phyloP scores from a whole-genome alignment of 1,284 basidiomycete species.

The Tausonia pullulans region DNA sequence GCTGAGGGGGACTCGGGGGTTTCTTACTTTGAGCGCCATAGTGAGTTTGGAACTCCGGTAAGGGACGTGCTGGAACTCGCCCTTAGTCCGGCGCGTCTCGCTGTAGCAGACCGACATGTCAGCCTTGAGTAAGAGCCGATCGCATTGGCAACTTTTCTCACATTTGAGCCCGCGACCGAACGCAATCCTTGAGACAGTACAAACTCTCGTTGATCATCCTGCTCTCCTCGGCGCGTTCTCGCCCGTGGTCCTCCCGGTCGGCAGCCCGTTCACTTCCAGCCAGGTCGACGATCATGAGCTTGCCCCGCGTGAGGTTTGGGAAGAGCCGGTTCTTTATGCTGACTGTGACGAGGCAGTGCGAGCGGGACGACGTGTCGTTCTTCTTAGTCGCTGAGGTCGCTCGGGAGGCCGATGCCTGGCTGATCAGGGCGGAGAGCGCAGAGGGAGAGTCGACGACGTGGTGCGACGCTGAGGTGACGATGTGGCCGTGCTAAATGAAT shows the following conservation, averaged over 20 bases:
- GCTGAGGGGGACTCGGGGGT: background rate
- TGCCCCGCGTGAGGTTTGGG: background rate
- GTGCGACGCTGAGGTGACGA: background rate
- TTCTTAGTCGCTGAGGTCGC: background rate
- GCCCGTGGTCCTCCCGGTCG: conserved; percentile 1
- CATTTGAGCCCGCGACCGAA: too few relatives aligned
- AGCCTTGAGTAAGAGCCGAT: too few relatives aligned
- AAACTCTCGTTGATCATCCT: conserved; percentile 2
- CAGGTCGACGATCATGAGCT: conserved; percentile 5
- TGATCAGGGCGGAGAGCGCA: conserved; percentile 30
- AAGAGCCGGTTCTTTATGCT: conserved; percentile 2
- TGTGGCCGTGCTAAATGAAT: background rate
- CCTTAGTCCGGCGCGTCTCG: background rate
- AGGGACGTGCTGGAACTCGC: conserved; percentile 1
- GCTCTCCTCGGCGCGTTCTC: background rate
- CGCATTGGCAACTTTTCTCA: too few relatives aligned
- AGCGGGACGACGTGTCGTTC: conserved; percentile 5
- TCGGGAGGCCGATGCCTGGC: conserved; percentile 28
- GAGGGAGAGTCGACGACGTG: conserved; percentile 21
- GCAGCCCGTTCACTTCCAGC: conserved; percentile 3
- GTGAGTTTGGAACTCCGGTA: conserved; percentile 10
- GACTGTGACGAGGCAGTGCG: conserved; percentile 5
- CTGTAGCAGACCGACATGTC: background rate
- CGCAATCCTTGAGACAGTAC: conserved; percentile 1
- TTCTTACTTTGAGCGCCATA: conserved; percentile 2